Conservation (phyloP, 768 basidiomycete species). For the Coprinopsis marcescibilis region DNA sequence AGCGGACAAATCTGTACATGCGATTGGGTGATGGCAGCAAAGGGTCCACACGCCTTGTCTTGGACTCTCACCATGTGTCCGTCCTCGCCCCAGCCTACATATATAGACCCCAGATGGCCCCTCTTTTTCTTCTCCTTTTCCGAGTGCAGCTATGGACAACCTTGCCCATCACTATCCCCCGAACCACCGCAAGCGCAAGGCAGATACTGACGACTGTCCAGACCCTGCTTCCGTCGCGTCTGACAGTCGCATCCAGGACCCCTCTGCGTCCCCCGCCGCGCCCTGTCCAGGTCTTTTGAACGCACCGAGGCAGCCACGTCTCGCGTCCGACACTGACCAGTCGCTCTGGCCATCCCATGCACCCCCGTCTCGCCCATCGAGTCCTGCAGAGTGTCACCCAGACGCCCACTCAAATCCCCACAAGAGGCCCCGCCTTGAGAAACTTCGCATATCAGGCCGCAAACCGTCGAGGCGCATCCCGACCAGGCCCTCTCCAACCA, state of each 20-base stretch:
- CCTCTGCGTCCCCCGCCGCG: conserved; percentile 13
- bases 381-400: background rate
- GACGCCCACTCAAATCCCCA: conserved; percentile 13
- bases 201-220: conserved; percentile 43
- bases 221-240: conserved; percentile 25
- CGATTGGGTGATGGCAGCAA: conserved; percentile 3
- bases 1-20: conserved; percentile 7
- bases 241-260: conserved; percentile 29
- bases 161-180: conserved; percentile 47
- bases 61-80: conserved; percentile 40
- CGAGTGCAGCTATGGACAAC: conserved; percentile 48
- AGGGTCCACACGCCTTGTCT: conserved; percentile 24
- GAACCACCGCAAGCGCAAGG: conserved; percentile 65
- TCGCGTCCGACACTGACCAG: conserved; percentile 21
- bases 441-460: conserved; percentile 7
- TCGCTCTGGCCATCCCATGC: conserved; percentile 25
- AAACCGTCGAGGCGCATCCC: conserved; percentile 15
- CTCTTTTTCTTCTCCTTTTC: conserved; percentile 23
- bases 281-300: conserved; percentile 16
- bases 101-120: conserved; percentile 26
- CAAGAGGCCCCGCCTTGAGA: conserved; percentile 40
- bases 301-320: conserved; percentile 39
- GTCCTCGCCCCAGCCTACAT: conserved; percentile 29
- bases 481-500: conserved; percentile 20
- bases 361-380: conserved; percentile 18